These are phyloP conservation scores for Xerocomellus chrysenteron DNA, from an alignment of 768 basidiomycete genomes.

Conservation along the genomic window DNA sequence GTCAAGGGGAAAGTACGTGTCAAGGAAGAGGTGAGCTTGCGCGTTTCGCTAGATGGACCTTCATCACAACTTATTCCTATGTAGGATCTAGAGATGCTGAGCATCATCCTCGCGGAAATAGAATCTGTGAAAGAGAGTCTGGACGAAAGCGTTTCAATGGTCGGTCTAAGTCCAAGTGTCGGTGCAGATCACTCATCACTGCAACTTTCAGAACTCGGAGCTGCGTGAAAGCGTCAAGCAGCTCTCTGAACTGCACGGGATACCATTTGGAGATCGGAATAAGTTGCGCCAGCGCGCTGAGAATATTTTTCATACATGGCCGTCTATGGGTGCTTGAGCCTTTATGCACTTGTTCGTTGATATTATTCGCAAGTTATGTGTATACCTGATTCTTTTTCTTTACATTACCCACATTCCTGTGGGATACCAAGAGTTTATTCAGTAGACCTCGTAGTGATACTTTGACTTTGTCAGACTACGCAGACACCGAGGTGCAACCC, in stretches of 20 bases:
- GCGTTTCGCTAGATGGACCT: neutral
- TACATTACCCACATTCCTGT: neutral
- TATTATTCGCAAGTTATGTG: neutral
- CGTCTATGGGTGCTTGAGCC: constrained; percentile 2
- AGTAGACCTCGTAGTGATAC: neutral
- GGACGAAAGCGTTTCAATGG: constrained; percentile 6
- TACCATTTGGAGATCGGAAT: constrained; percentile 32
- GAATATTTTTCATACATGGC: constrained; percentile 15
- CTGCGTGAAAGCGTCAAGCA: constrained; percentile 23
- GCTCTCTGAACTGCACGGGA: constrained; percentile 27
- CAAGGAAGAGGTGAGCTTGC: constrained; percentile 19
- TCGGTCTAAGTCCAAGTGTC: constrained; percentile 9
- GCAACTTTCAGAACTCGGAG: constrained; percentile 13
- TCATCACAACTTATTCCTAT: neutral
- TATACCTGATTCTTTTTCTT: constrained; percentile 8
- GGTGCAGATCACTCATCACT: neutral
- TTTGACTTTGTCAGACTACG: neutral
- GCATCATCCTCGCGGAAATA: constrained; percentile 30
- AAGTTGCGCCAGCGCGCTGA: constrained; percentile 25
- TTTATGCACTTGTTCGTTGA: neutral
- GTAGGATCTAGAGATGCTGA: constrained; percentile 28
- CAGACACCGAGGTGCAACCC: neutral
- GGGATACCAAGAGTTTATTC: neutral
- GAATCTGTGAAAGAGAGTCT: constrained; percentile 24
- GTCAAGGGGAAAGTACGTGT: constrained; percentile 28